Base-by-base conservation (phyloP, 1,284 basidiomycete species). In the Malassezia arunalokei region DNA sequence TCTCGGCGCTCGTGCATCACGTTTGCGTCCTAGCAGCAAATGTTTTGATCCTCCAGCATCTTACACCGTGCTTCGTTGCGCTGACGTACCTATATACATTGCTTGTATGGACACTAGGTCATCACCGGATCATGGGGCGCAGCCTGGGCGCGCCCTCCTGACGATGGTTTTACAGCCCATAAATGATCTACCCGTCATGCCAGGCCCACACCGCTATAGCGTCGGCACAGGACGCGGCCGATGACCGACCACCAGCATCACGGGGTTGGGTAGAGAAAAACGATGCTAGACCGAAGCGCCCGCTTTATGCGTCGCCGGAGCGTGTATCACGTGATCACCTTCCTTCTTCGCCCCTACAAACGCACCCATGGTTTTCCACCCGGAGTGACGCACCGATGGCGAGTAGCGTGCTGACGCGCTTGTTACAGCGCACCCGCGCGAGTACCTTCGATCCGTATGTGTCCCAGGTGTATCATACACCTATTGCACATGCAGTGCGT, bases 401-500 rank as follows among this genome's bases (percentile, higher is more conserved):
- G 8, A 38, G 24, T 37, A 37, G 11, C 17, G 38, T 38, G 45
- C 51, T 70, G 29, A 52, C 64, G 33, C 62, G 64, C 38, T 56
- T 71, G 17, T 58, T 71, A 30, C 59, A 59, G 40, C 53, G 56
- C 35, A 57, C 68, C 6, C 60, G 66, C 43, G 44, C 69, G 28
- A 57, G 62, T 27, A 54, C 56, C 35, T 68, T 61, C 43, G 65
- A 69, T 48, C 67, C 68, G 3, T 40, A 52, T 32, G 42, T 67
- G 14, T 51, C 49, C 0, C 68, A 68, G 44, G 60, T 69, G 29
- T 69, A 69, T 54, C 62, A 58, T n/a, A 56, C 66, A 2, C 65
- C 68, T 0, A 47, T 57, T 6, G 66, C 66, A 32, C 62, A 62
- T 47, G 53, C 61, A 11, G 57, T 59, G 11, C 60, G 68, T 17